Evolutionary conservation across 2,329 filamentous ascomycete species (phyloP).

Genomic region (Aspergillus quadrilineatus): DNA sequence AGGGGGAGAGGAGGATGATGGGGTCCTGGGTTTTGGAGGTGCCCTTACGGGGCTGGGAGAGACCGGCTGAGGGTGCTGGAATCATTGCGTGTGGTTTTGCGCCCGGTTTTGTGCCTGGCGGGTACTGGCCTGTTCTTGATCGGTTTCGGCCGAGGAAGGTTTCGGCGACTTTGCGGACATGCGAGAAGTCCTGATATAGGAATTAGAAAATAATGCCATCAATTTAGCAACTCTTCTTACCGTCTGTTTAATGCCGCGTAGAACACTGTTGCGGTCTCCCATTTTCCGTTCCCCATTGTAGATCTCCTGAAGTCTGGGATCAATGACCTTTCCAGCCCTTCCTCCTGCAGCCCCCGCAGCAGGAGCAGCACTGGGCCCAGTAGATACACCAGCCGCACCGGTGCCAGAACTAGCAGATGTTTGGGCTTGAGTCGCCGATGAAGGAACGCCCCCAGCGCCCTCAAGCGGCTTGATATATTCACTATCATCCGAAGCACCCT

Average conservation of each 20-base stretch:
- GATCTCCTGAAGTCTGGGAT: constrained; percentile 80
- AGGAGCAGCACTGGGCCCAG: constrained; percentile 40
- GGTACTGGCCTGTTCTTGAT: constrained; percentile 38
- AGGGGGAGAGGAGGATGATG: constrained; percentile 95
- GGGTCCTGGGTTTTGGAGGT: constrained; percentile 63
- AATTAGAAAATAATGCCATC: background rate
- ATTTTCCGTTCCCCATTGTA: constrained; percentile 89
- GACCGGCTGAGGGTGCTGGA: constrained; percentile 38
- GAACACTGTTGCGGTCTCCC: constrained; percentile 85
- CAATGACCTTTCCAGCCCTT: constrained; percentile 66
- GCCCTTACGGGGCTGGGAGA: constrained; percentile 42
- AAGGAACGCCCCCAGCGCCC: constrained; percentile 49
- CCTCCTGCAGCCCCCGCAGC: constrained; percentile 30
- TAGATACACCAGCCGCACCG: constrained; percentile 40
- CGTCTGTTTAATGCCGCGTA: constrained; percentile 84
- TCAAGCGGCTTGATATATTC: constrained; percentile 88
- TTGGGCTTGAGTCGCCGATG: constrained; percentile 43
- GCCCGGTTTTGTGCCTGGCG: constrained; percentile 34
- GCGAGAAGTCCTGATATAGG: constrained; percentile 75
- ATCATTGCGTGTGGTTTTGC: constrained; percentile 32
- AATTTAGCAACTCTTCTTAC: constrained; percentile 49
- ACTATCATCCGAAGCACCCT: constrained; percentile 83
- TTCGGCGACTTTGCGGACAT: constrained; percentile 81
- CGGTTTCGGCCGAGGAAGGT: constrained; percentile 66
- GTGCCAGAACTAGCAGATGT: constrained; percentile 52